Evolutionary conservation across 73 alveolate species (phyloP), one percentile per base, ranked within the genome.

Genomic region (Blepharisma japonicum): DNA sequence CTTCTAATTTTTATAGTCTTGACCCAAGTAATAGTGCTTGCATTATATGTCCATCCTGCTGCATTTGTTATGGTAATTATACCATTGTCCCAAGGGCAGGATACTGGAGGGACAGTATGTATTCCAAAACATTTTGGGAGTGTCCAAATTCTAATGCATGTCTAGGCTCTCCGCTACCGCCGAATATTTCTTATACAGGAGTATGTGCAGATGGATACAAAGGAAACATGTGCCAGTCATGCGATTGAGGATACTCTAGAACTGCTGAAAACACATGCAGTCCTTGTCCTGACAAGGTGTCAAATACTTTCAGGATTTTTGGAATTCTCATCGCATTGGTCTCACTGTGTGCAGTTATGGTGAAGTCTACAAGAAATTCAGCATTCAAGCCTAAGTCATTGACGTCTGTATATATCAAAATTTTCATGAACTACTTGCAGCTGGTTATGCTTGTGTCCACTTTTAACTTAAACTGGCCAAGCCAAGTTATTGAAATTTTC

Each of bases 381-480:
- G 95, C 95, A 2, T 9, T 81, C 5, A 14, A 18, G 32, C 78
- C 82, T 61, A 82, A 82, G 25, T 50, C 78, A 8, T 42, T 77
- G 32, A 77, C 66, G 23, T 85, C 92, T 4, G 87, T 89, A 5
- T 89, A 89, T 76, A 38, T 85, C 23, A 89, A 89, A 71, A 89
- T 89, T 6, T 55, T 89, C 55, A 70, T 74, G 83, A 89, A 85
- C 45, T 90, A 89, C 50, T 8, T 89, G 6, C 83, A 89, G 54
- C 42, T 89, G 78, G 68, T 89, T 7, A 6, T 77, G 7, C 83
- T 89, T 51, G 54, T 88, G 25, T 83, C 92, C 9, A 68, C 87
- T 11, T 89, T 89, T 54, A 81, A 89, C 47, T 71, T 89, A 6
- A 45, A 85, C 25, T 89, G 95, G 95, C 92, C 95, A 32, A 76